Evolutionary conservation across 129 eudicot species (phyloP), one percentile per base, ranked within the genome.

Genomic region (Apium graveolens): DNA sequence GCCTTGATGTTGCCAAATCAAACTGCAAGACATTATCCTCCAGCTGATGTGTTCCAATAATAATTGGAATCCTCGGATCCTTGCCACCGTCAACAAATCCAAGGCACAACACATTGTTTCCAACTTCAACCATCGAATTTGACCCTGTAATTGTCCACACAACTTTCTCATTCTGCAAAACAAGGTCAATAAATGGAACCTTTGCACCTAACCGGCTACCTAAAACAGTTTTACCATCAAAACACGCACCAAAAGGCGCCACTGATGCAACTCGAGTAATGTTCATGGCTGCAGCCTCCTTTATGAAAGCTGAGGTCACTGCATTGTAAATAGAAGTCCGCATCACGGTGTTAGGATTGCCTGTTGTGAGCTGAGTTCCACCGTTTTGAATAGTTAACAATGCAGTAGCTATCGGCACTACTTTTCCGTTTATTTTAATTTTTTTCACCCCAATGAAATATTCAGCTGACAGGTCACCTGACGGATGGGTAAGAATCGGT

Each of bases 311-410:
- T 0, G 49, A 9, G 0, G 75, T 12, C 29, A 88, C 68, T 26
- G 82, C 86, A 4, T 53, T 76, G 63, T 80, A 79, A 63, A 88
- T 88, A 10, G 85, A 70, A 38, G 80, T 80, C 27, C 85, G 80
- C 78, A 88, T 41, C 4, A 83, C 81, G 0, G 91, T 85, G 82
- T 83, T 81, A 2, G 87, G 91, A 35, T 73, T 46, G 16, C 75
- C 76, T 0, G 89, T 85, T 66, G 89, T 85, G 29, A 88, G 75
- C 26, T 74, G 81, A 0, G 91, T 85, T 65, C 91, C 91, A 46
- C 89, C 87, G 7, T 74, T 6, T 38, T 88, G 88, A 39, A 85
- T 80, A 0, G 85, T 80, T 76, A 88, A 46, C 74, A 85, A 81
- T 29, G 87, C n/a, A 34, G 74, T 39, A 62, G 83, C 76, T 8